Base-by-base conservation (phyloP, 805 yeast genomes). In the Millerozyma miso region DNA sequence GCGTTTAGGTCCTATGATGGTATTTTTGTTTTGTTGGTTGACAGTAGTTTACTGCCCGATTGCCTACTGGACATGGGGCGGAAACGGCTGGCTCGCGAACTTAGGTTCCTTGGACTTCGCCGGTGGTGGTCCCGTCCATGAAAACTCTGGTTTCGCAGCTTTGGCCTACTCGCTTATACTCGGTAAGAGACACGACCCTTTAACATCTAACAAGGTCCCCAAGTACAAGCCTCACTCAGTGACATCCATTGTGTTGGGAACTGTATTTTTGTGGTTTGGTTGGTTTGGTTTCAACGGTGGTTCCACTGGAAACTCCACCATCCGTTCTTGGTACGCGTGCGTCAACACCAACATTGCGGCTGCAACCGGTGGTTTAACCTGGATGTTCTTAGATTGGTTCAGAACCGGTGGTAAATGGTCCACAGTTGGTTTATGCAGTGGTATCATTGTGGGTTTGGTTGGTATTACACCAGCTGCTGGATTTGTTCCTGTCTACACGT, bases 221-320 rank as follows among this genome's bases (percentile, higher is more conserved):
- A 85, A 85, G 62, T 90, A 89, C 73, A 88, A 81, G 69, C 98
- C 99, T 33, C 97, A 91, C 63, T 85, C 93, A 17, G 96, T 91
- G 32, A 79, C 95, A 6, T 79, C 89, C 37, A 88, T 89, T 45
- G 97, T 90, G 14, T 69, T 93, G 45, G 99, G 99, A 42, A 89
- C 97, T 16, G 84, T 88, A 10, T 86, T 93, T 73, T 77, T 93
- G 54, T 91, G 97, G 97, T 89, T 93, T 57, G 99, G 98, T 31
- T 93, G 99, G 99, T 89, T 89, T 59, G 97, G 97, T 33, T 93
- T 93, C 81, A 93, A 93, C 77, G 97, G 97, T 67, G 98, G 98
- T 56, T 88, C 97, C 38, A 86, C 97, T 39, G 97, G 97, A 65
- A 85, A 88, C 60, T 87, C 97, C 31, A 69, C 91, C 48, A 81